These are phyloP conservation scores for Taphrina populina DNA, from an alignment of 1,139 yeast genomes.

Conservation along the genomic window DNA sequence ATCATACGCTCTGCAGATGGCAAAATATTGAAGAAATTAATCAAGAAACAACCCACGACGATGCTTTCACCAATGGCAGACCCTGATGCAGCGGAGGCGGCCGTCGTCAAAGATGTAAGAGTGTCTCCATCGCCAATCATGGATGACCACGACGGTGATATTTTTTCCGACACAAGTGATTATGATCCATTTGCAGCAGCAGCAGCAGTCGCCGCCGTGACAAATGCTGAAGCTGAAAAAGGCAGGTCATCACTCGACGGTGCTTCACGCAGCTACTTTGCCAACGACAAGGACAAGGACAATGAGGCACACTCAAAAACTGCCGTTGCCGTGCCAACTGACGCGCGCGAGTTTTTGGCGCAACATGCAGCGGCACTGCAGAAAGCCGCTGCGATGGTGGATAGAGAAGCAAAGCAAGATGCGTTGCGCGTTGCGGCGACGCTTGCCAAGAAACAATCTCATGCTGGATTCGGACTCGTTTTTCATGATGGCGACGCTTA, in stretches of 20 bases:
- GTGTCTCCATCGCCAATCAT: too few species aligned
- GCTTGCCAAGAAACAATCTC: background rate
- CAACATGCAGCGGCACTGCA: slow-evolving; percentile 9
- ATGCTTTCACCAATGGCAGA: background rate
- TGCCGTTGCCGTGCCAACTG: background rate
- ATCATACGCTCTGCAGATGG: slow-evolving; percentile 17
- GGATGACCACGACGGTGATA: slow-evolving; percentile 3
- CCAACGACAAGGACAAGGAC: background rate
- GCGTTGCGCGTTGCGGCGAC: slow-evolving; percentile 2
- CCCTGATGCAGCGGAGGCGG: too few species aligned
- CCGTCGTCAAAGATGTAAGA: too few species aligned
- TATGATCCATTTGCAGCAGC: slow-evolving; percentile 2
- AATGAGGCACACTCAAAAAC: background rate
- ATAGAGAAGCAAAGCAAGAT: slow-evolving; percentile 5
- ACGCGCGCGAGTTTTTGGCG: background rate
- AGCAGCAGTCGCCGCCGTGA: background rate
- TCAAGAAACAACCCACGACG: slow-evolving; percentile 1
- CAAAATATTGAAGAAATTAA: slow-evolving; percentile 14
- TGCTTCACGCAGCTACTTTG: slow-evolving; percentile 2
- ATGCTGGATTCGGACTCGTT: slow-evolving; percentile 18
- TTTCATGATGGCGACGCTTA: slow-evolving; percentile 16
- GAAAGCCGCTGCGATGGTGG: slow-evolving; percentile 6
- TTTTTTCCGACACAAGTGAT: slow-evolving; percentile 11
- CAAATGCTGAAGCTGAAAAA: background rate
- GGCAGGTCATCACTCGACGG: background rate